Conservation (phyloP, 371 early-diverging fungal species). For the Nematocida major region DNA sequence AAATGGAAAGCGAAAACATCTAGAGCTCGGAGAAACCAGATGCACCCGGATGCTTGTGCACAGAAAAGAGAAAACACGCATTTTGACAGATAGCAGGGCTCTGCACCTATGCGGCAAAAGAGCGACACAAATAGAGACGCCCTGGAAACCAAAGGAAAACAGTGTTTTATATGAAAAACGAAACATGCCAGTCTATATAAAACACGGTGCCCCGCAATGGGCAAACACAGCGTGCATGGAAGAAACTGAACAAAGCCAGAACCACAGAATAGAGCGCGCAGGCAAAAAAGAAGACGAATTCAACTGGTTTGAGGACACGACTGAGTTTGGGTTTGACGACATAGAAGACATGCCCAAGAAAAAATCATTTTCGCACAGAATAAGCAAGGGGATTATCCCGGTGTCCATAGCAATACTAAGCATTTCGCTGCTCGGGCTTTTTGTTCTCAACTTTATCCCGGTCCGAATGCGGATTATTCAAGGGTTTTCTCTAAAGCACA, state of each 20-base stretch:
- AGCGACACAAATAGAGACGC: too few species aligned
- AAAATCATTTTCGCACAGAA: background rate
- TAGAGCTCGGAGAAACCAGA: too few species aligned
- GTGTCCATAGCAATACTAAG: background rate
- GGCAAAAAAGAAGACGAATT: slow-evolving; percentile 45
- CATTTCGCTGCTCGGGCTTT: background rate
- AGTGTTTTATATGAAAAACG: too few species aligned
- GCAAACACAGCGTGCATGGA: background rate
- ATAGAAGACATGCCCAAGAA: slow-evolving; percentile 19
- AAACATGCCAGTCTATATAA: too few species aligned
- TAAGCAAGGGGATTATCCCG: slow-evolving; percentile 21
- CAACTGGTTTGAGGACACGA: slow-evolving; percentile 60
- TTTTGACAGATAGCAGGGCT: too few species aligned
- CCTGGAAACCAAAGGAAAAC: too few species aligned
- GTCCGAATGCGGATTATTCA: background rate
- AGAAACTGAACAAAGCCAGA: background rate
- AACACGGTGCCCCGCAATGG: background rate
- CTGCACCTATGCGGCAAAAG: too few species aligned
- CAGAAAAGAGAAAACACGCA: too few species aligned
- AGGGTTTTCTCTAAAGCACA: slow-evolving; percentile 21
- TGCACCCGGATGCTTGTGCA: too few species aligned
- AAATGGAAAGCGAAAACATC: too few species aligned
- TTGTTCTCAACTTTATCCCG: slow-evolving; percentile 41
- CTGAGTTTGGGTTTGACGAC: slow-evolving; percentile 57
- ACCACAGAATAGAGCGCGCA: background rate